Evolutionary conservation across 108 stramenopile genomes (phyloP), one percentile per base, ranked within the genome.

Genomic region (Seminavis robusta): DNA sequence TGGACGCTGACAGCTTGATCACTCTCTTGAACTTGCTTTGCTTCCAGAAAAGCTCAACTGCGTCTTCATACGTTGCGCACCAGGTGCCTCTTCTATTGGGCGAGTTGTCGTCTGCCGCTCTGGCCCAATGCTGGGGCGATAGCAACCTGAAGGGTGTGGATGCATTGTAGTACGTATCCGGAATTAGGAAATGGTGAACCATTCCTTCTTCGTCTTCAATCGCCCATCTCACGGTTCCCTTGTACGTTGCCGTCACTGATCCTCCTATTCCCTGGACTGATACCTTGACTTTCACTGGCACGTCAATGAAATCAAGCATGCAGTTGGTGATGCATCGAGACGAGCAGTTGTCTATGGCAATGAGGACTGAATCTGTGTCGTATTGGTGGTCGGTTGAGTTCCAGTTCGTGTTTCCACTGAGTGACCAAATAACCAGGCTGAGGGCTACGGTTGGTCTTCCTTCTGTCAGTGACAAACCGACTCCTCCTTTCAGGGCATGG

Each of bases 41-140:
- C 15, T 56, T 29, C 62, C 60, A 61, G 16, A 31, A 31, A 3
- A 53, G 52, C 4, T 11, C 40, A 9, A 52, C 25, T 1, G 15
- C 10, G 24, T 33, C 19, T 13, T 26, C 27, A n/a, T 19, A 27
- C 1, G 57, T 59, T 29, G 23, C 21, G 31, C 21, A 19, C 2
- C 45, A 16, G 1, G 57, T 42, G 17, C 57, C 57, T 2, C 30
- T 32, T 3, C n/a, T n/a, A n/a, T n/a, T n/a, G n/a, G n/a, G n/a
- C n/a, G 19, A 44, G 3, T 7, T 19, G 21, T 53, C 39, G 11
- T 19, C 39, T 30, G n/a, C 36, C 13, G 39, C 37, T 34, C 70
- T 43, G 3, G 71, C 67, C 71, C 71, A 79, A 60, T 79, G 69
- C 41, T 74, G 68, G 1, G 65, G 73, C 16, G 52, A 56, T 5